A percentile compares a stretch with the other conserved stretches of the same genome.
Conservation (phyloP, 345 rosid genomes). For the Rhodamnia rubescens region DNA sequence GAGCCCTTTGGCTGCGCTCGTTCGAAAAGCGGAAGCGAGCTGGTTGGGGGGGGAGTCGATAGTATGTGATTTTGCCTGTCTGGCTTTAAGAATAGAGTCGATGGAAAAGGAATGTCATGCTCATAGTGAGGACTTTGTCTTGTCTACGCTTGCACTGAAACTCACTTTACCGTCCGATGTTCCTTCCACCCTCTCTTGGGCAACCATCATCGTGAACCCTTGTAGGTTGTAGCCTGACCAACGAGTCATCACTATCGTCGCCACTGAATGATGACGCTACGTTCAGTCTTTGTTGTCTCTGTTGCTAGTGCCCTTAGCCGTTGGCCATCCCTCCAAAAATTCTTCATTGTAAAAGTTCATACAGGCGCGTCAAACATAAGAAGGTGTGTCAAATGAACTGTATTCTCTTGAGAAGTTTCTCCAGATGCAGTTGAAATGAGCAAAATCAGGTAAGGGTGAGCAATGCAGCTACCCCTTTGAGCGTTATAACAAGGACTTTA, state of each 20-base stretch:
- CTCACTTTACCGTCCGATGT: too few species aligned
- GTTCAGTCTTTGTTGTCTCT: too few species aligned
- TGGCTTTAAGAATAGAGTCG: not conserved
- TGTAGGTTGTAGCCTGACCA: too few species aligned
- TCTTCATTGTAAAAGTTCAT: not conserved
- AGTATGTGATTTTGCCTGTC: not conserved
- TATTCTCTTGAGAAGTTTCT: not conserved
- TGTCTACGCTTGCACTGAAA: not conserved
- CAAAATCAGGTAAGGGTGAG: not conserved
- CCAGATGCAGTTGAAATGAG: not conserved
- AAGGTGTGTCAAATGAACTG: not conserved
- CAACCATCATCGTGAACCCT: too few species aligned
- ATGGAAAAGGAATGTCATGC: not conserved
- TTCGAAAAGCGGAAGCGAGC: not conserved
- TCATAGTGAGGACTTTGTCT: not conserved
- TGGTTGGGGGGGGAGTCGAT: not conserved
- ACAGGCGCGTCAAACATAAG: not conserved
- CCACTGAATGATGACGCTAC: too few species aligned
- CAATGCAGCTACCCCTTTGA: rapidly evolving
- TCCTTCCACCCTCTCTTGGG: too few species aligned
- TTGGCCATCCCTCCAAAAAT: not conserved
- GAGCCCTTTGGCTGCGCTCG: not conserved
- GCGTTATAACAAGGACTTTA: not conserved
- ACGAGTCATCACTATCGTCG: too few species aligned
- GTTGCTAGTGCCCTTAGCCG: too few species aligned